Evolutionary conservation across 345 rosid species (phyloP).

Genomic region (Erucastrum elatum): DNA sequence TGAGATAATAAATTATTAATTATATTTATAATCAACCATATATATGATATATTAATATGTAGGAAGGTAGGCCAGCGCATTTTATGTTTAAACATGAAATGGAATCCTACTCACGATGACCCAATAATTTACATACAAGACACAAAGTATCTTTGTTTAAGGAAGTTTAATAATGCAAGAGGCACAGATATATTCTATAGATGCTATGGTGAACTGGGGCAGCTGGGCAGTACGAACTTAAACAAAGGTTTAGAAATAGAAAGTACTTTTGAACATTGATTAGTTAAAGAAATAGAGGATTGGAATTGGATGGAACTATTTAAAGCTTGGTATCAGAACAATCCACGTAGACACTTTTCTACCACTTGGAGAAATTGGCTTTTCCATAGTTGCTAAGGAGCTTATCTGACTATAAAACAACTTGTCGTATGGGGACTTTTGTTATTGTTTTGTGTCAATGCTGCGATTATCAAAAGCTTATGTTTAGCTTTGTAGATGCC

Average conservation of each 20-base stretch:
- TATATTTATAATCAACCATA: background rate
- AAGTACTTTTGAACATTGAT: slow-evolving; percentile 7
- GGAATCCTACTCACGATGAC: slow-evolving; percentile 40
- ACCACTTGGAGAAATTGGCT: background rate
- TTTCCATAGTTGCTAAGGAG: slow-evolving; percentile 10
- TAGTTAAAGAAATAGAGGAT: slow-evolving; percentile 7
- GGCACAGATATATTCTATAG: background rate
- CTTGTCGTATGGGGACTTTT: background rate
- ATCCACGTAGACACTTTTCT: slow-evolving; percentile 11
- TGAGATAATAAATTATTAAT: background rate
- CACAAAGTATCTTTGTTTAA: slow-evolving; percentile 20
- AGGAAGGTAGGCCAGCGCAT: slow-evolving; percentile 32
- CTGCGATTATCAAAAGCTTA: background rate
- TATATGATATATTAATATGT: slow-evolving; percentile 1
- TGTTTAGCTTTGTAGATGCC: background rate
- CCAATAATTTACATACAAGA: slow-evolving; percentile 28
- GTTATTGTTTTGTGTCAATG: background rate
- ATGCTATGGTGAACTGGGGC: background rate
- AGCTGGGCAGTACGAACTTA: slow-evolving; percentile 16
- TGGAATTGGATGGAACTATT: slow-evolving; percentile 1
- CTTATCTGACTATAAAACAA: background rate
- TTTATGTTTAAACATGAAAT: slow-evolving; percentile 27
- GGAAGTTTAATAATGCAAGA: slow-evolving; percentile 7
- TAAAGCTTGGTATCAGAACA: background rate
- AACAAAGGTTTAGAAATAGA: slow-evolving; percentile 18